phyloP scores from a whole-genome alignment of 768 basidiomycete species.

The Saitozyma podzolica region DNA sequence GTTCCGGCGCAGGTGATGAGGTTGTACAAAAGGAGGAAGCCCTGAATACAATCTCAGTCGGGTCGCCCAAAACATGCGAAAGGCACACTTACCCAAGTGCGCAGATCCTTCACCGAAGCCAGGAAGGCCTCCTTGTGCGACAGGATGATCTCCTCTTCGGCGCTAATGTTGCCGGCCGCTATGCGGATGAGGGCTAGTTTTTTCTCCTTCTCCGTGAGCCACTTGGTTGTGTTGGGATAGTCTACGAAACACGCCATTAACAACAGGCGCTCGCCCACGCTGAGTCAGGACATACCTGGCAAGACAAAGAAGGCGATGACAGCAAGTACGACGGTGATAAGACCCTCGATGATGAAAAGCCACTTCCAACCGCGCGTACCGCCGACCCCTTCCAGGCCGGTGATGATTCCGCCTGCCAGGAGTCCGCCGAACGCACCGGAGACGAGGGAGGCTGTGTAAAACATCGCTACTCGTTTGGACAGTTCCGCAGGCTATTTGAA shows the following conservation, averaged over 20 bases:
- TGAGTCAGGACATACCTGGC: neutral
- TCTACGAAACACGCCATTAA: constrained; percentile 8
- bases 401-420: constrained; percentile 9
- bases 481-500: neutral
- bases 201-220: constrained; percentile 39
- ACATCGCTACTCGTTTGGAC: constrained; percentile 5
- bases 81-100: constrained; percentile 36
- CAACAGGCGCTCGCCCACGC: no score
- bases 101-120: constrained; percentile 43
- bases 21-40: constrained; percentile 43
- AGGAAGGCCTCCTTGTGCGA: constrained; percentile 41
- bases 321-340: constrained; percentile 38
- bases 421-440: constrained; percentile 12
- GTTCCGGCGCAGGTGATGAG: constrained; percentile 41
- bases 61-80: neutral
- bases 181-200: constrained; percentile 35
- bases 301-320: constrained; percentile 25
- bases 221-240: constrained; percentile 45
- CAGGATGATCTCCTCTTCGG: constrained; percentile 14
- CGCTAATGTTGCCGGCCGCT: constrained; percentile 13
- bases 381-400: constrained; percentile 13
- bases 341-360: constrained; percentile 51
- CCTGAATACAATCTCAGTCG: constrained; percentile 1
- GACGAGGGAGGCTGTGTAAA: constrained; percentile 3
- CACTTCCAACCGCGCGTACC: constrained; percentile 13